Evolutionary conservation across 2,329 filamentous ascomycete species (phyloP).

Genomic region (Ophiostoma piceae): DNA sequence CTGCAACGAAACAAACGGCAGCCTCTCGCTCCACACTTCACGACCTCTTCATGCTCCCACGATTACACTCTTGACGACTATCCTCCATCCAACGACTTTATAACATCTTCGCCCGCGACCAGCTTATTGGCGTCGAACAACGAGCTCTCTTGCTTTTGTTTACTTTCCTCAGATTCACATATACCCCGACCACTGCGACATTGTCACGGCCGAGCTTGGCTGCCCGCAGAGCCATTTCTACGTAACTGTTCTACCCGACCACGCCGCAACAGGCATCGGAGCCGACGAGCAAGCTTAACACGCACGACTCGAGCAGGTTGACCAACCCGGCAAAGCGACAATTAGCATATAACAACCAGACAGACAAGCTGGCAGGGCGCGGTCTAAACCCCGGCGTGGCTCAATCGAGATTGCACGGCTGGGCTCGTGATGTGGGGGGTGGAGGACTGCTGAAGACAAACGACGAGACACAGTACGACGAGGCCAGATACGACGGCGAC

Average conservation of each 20-base stretch:
- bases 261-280: background rate
- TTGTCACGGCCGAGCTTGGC: background rate
- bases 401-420: slow-evolving; percentile 33
- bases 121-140: slow-evolving; percentile 4
- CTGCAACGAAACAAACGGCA: background rate
- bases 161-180: background rate
- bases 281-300: slow-evolving; percentile 3
- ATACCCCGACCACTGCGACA: background rate
- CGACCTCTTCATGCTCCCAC: background rate
- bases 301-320: background rate
- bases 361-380: background rate
- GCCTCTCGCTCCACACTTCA: background rate
- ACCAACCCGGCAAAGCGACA: background rate
- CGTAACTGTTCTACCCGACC: background rate
- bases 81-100: background rate
- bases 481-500: background rate
- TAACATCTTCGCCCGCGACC: background rate
- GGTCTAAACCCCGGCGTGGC: slow-evolving; percentile 17
- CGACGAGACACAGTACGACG: background rate
- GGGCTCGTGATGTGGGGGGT: slow-evolving; percentile 44
- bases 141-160: slow-evolving; percentile 11
- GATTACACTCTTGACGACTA: background rate
- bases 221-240: background rate
- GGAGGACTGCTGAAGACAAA: slow-evolving; percentile 32
- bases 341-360: background rate